Evolutionary conservation across 2,329 filamentous ascomycete genomes (phyloP).

Genomic region (Epichloe sibirici): DNA sequence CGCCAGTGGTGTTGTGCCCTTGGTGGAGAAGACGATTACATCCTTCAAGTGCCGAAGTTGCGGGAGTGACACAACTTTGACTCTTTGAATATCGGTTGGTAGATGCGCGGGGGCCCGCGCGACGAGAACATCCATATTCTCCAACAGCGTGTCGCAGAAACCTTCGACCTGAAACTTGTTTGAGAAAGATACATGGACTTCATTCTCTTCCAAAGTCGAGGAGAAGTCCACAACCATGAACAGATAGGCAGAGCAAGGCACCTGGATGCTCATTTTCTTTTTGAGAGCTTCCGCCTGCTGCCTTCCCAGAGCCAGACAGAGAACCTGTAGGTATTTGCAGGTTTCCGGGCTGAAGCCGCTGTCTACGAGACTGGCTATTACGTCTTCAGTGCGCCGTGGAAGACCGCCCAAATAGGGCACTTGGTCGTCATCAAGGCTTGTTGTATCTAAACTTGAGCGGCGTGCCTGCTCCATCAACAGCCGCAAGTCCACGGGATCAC

Average conservation of each 20-base stretch:
- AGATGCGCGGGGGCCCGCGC: slow-evolving; percentile 58
- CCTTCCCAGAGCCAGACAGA: slow-evolving; percentile 34
- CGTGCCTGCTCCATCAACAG: slow-evolving; percentile 39
- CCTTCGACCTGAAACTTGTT: slow-evolving; percentile 45
- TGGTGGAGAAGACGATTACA: slow-evolving; percentile 63
- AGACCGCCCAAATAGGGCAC: slow-evolving; percentile 37
- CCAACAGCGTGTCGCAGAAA: slow-evolving; percentile 40
- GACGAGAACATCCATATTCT: slow-evolving; percentile 51
- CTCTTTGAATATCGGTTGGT: slow-evolving; percentile 60
- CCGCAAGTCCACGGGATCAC: slow-evolving; percentile 35
- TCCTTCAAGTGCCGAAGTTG: slow-evolving; percentile 59
- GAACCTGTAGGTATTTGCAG: slow-evolving; percentile 35
- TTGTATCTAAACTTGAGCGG: slow-evolving; percentile 19
- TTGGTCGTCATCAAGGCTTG: slow-evolving; percentile 26
- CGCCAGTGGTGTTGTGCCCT: slow-evolving; percentile 50
- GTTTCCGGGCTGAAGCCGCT: slow-evolving; percentile 44
- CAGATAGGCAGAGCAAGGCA: slow-evolving; percentile 48
- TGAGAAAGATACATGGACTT: slow-evolving; percentile 59
- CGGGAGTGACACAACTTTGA: slow-evolving; percentile 43
- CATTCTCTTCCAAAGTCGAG: slow-evolving; percentile 45
- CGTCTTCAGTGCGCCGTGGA: slow-evolving; percentile 37
- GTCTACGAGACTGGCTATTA: slow-evolving; percentile 41
- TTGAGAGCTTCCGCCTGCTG: slow-evolving; percentile 41
- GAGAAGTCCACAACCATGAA: slow-evolving; percentile 59
- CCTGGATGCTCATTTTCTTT: slow-evolving; percentile 44